Evolutionary conservation across 805 yeast species (phyloP).

Genomic region (Starmerella asiatica): DNA sequence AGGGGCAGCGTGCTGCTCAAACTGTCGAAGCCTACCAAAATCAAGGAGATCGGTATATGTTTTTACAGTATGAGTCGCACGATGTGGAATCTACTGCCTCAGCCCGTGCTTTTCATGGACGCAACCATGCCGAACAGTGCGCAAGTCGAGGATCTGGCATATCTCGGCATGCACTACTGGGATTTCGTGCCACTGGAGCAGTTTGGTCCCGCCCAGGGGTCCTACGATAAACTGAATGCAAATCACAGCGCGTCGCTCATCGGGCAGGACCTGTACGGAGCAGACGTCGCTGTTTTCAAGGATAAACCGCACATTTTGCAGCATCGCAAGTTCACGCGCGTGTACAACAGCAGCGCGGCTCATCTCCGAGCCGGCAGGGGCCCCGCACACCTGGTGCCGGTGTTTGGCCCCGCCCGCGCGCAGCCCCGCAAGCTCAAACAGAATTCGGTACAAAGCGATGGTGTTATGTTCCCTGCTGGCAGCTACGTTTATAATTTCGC

Average conservation of each 20-base stretch:
- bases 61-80: constrained; percentile 62
- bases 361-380: constrained; percentile 8
- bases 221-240: constrained; percentile 8
- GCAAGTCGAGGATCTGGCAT: constrained; percentile 25
- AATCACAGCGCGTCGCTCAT: constrained; percentile 22
- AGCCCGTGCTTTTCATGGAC: constrained; percentile 21
- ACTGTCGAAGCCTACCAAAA: constrained; percentile 55
- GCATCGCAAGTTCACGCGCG: constrained; percentile 15
- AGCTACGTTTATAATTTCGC: constrained; percentile 77
- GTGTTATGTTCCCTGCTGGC: constrained; percentile 48
- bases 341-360: constrained; percentile 10
- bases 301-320: constrained; percentile 12
- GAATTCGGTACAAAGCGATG: constrained; percentile 15
- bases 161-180: constrained; percentile 27
- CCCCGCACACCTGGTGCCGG: constrained; percentile 16
- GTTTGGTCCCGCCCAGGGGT: constrained; percentile 15
- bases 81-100: constrained; percentile 71
- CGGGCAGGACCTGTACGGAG: constrained; percentile 26
- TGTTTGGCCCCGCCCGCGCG: constrained; percentile 15
- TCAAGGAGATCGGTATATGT: constrained; percentile 49
- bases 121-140: constrained; percentile 21
- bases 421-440: constrained; percentile 19
- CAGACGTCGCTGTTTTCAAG: constrained; percentile 23
- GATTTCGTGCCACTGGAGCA: constrained; percentile 25
- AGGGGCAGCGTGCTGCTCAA: constrained; percentile 67